phyloP scores from a whole-genome alignment of 106 monocot species.

The Gastrodia elata region DNA sequence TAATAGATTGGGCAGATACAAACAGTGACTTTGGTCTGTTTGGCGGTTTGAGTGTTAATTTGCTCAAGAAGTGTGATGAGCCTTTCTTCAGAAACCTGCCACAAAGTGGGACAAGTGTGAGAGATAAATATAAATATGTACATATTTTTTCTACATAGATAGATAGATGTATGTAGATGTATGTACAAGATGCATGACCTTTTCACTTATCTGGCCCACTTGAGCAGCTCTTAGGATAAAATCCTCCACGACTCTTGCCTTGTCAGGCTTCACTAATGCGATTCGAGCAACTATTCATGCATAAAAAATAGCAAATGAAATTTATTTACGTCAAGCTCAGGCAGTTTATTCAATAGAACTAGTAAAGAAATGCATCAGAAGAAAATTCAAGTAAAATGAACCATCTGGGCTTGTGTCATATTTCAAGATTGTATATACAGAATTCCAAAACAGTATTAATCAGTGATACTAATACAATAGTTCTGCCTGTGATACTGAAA shows the following conservation, averaged over 20 bases:
- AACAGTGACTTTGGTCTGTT: conserved; percentile 76
- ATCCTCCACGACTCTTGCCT: conserved; percentile 94
- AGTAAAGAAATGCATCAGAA: not conserved
- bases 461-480: too few species aligned
- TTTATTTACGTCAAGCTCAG: not conserved
- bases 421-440: too few species aligned
- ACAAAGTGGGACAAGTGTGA: not conserved
- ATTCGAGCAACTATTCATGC: conserved; percentile 67
- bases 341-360: not conserved
- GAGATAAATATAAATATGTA: not conserved
- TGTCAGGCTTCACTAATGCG: conserved; percentile 96
- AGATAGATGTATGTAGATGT: too few species aligned
- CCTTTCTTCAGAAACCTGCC: conserved; percentile 65
- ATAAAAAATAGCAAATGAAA: not conserved
- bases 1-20: conserved; percentile 11
- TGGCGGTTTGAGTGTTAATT: conserved; percentile 64
- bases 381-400: not conserved
- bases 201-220: conserved; percentile 82
- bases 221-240: conserved; percentile 81
- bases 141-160: too few species aligned
- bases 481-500: too few species aligned
- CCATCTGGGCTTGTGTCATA: not conserved
- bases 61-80: conserved; percentile 72
- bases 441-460: too few species aligned
- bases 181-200: conserved; percentile 40